Conservation (phyloP, 371 early-diverging fungal genomes). For the Actinomortierella ambigua region DNA sequence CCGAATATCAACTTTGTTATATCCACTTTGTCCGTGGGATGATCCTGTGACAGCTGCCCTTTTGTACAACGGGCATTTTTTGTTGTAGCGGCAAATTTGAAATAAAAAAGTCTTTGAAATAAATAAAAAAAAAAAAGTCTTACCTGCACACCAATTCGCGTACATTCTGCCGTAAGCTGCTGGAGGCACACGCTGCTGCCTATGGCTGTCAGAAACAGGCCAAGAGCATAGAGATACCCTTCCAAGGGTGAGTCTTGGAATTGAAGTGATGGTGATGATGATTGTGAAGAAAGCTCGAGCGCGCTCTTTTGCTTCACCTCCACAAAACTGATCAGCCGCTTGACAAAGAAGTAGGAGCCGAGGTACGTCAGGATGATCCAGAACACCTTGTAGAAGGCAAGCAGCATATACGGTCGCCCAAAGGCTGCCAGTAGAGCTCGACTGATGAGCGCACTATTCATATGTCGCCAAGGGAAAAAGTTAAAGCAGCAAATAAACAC, state of each 20-base stretch:
- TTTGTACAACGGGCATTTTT: too few species aligned
- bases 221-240: conserved; percentile 56
- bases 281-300: background rate
- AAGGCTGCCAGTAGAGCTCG: conserved; percentile 54
- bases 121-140: conserved; percentile 8
- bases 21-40: too few species aligned
- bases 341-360: conserved; percentile 53
- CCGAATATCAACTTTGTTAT: too few species aligned
- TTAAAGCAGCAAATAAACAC: too few species aligned
- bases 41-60: too few species aligned
- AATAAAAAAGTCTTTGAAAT: too few species aligned
- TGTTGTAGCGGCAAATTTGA: too few species aligned
- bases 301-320: conserved; percentile 19
- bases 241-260: conserved; percentile 9
- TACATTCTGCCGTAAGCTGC: conserved; percentile 60
- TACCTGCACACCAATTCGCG: conserved; percentile 62
- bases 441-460: conserved; percentile 39
- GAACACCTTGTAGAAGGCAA: conserved; percentile 62
- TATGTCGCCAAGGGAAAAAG: conserved; percentile 3
- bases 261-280: too few species aligned
- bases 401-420: conserved; percentile 51
- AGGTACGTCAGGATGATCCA: conserved; percentile 67
- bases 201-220: conserved; percentile 50
- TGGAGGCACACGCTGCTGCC: conserved; percentile 58
- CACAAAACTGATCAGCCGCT: conserved; percentile 46